A percentile compares a stretch with the other conserved stretches of the same genome.
These are phyloP conservation scores for Podospora anserina DNA, from an alignment of 495 filamentous ascomycete genomes.

Conservation along the genomic window DNA sequence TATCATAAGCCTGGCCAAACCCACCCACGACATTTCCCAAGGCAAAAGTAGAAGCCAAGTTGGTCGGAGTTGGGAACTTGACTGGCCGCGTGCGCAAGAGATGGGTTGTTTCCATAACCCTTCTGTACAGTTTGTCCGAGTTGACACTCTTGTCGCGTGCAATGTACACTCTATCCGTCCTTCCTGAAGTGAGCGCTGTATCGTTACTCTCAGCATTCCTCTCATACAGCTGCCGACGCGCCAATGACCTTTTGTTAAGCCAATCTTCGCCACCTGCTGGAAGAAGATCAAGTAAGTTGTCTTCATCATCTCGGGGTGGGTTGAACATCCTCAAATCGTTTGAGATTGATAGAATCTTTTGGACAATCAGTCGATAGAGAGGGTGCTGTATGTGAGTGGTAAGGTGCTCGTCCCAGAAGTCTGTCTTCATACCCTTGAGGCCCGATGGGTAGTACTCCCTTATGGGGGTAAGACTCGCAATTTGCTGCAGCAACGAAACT, in stretches of 20 bases:
- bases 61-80: conserved; percentile 21
- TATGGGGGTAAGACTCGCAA: conserved; percentile 48
- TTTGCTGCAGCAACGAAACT: conserved; percentile 29
- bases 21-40: conserved; percentile 36
- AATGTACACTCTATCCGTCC: conserved; percentile 19
- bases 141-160: conserved; percentile 22
- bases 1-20: conserved; percentile 23
- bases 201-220: conserved; percentile 8
- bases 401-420: conserved; percentile 45
- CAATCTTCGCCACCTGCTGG: not conserved
- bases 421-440: conserved; percentile 48
- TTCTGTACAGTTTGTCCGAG: conserved; percentile 16
- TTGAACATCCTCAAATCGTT: conserved; percentile 35
- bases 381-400: conserved; percentile 55
- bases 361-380: conserved; percentile 38
- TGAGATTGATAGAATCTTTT: conserved; percentile 43
- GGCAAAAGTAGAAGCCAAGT: conserved; percentile 28
- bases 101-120: conserved; percentile 33
- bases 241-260: conserved; percentile 32
- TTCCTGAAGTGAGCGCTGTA: not conserved
- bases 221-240: conserved; percentile 42
- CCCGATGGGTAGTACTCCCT: conserved; percentile 56
- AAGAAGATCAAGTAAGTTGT: not conserved
- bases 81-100: conserved; percentile 30
- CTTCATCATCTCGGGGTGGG: not conserved